These are phyloP conservation scores for Dioscorea alata DNA, from an alignment of 106 monocot species.

Conservation along the genomic window DNA sequence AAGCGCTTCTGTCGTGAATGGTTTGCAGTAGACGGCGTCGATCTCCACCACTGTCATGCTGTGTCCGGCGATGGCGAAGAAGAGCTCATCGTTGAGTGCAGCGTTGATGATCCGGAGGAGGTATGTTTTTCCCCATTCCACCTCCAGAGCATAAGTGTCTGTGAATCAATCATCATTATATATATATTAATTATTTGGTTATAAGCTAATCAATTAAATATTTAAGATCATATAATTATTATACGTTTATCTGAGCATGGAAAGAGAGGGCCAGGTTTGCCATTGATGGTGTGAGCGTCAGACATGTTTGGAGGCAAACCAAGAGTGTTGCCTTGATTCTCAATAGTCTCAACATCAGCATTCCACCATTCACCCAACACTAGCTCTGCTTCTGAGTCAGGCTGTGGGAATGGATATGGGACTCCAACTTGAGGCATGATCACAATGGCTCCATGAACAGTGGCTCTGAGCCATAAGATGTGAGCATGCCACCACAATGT, in stretches of 20 bases:
- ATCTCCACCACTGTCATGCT: conserved; percentile 35
- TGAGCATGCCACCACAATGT: conserved; percentile 48
- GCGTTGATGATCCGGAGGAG: conserved; percentile 53
- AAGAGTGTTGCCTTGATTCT: conserved; percentile 1
- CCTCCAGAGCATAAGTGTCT: conserved; percentile 26
- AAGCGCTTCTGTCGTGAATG: conserved; percentile 19
- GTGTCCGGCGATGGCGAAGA: conserved; percentile 50
- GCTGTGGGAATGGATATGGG: conserved; percentile 24
- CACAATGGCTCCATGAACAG: conserved; percentile 40
- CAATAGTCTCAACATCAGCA: conserved; percentile 3
- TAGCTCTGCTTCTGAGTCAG: conserved; percentile 12
- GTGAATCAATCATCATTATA: too few relatives aligned
- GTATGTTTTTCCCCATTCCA: conserved; percentile 32
- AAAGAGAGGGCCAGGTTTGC: conserved; percentile 11
- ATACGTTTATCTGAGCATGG: conserved; percentile 10
- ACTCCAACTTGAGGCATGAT: conserved; percentile 28
- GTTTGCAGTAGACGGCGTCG: conserved; percentile 30
- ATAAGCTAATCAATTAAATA: too few relatives aligned
- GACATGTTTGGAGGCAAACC: conserved; percentile 11
- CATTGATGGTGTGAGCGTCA: conserved; percentile 20
- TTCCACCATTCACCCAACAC: conserved; percentile 32
- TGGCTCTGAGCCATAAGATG: conserved; percentile 44
- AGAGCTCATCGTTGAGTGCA: conserved; percentile 59
- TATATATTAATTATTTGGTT: too few relatives aligned
- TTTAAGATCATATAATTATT: too few relatives aligned